phyloP scores from a whole-genome alignment of 345 rosid species.

The Euphorbia lathyris region DNA sequence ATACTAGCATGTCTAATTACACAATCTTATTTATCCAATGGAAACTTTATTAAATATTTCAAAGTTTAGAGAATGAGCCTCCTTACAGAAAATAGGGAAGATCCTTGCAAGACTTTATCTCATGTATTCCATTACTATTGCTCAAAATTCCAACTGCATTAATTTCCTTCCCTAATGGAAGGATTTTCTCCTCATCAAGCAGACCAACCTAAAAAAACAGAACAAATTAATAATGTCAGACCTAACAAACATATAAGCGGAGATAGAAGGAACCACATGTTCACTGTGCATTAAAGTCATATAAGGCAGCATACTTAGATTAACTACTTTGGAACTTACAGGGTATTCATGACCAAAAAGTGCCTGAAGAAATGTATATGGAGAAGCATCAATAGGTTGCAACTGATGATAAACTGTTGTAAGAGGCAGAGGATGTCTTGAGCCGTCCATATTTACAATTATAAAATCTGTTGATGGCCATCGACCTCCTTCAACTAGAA shows the following conservation, averaged over 20 bases:
- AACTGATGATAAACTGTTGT: slow-evolving; percentile 70
- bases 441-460: slow-evolving; percentile 71
- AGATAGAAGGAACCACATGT: neutral
- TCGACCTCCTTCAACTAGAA: slow-evolving; percentile 56
- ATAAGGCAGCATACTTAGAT: neutral
- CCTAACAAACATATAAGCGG: neutral
- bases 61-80: slow-evolving; percentile 3
- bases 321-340: slow-evolving; percentile 38
- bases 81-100: slow-evolving; percentile 94
- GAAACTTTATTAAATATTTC: neutral
- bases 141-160: slow-evolving; percentile 65
- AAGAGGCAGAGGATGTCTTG: slow-evolving; percentile 73
- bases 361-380: slow-evolving; percentile 83
- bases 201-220: slow-evolving; percentile 61
- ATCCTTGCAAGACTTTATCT: slow-evolving; percentile 75
- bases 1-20: neutral
- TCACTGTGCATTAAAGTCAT: neutral
- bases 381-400: slow-evolving; percentile 71
- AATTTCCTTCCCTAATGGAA: slow-evolving; percentile 67
- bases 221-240: neutral
- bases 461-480: slow-evolving; percentile 46
- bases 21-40: neutral
- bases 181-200: slow-evolving; percentile 90
- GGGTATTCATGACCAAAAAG: slow-evolving; percentile 70
- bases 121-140: slow-evolving; percentile 59